Conservation (phyloP, 441 rosid species). For the Syzygium malaccense region DNA sequence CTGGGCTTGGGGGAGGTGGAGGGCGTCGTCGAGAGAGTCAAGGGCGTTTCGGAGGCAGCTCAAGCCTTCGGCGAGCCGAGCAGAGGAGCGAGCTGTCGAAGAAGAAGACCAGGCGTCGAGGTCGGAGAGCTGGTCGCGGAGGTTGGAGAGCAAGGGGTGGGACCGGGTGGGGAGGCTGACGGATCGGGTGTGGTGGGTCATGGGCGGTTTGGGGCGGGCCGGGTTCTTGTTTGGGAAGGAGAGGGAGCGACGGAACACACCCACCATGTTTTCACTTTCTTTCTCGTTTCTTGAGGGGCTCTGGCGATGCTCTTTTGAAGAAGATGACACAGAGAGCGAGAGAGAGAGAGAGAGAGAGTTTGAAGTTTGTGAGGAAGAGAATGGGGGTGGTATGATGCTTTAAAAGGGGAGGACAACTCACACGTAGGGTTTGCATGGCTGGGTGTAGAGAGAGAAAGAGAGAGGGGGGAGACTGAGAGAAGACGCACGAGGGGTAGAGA, state of each 20-base stretch:
- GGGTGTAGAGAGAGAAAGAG: background rate
- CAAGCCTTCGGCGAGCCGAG: slow-evolving; percentile 49
- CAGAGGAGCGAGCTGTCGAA: slow-evolving; percentile 25
- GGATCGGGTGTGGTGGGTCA: slow-evolving; percentile 61
- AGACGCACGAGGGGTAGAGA: slow-evolving; percentile 1
- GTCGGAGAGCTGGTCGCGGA: slow-evolving; percentile 30
- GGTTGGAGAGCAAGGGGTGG: slow-evolving; percentile 58
- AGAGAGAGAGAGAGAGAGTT: background rate
- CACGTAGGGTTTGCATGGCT: background rate
- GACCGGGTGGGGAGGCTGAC: slow-evolving; percentile 60
- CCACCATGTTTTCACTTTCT: slow-evolving; percentile 27
- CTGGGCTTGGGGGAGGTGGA: slow-evolving; percentile 64
- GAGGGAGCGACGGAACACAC: slow-evolving; percentile 62
- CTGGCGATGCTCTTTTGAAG: background rate
- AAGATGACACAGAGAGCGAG: background rate
- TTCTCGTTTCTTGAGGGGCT: background rate
- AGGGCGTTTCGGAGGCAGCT: slow-evolving; percentile 41
- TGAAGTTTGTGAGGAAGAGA: background rate
- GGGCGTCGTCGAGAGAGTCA: slow-evolving; percentile 48
- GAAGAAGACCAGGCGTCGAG: slow-evolving; percentile 33
- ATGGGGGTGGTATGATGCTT: background rate
- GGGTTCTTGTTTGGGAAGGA: slow-evolving; percentile 60
- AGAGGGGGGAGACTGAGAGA: background rate
- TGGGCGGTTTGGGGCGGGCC: slow-evolving; percentile 25
- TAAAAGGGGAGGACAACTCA: background rate